Percentiles rank a stretch among this genome's conserved stretches.
These are phyloP conservation scores for Penicillium antarcticum DNA, from an alignment of 495 filamentous ascomycete genomes.

Conservation along the genomic window DNA sequence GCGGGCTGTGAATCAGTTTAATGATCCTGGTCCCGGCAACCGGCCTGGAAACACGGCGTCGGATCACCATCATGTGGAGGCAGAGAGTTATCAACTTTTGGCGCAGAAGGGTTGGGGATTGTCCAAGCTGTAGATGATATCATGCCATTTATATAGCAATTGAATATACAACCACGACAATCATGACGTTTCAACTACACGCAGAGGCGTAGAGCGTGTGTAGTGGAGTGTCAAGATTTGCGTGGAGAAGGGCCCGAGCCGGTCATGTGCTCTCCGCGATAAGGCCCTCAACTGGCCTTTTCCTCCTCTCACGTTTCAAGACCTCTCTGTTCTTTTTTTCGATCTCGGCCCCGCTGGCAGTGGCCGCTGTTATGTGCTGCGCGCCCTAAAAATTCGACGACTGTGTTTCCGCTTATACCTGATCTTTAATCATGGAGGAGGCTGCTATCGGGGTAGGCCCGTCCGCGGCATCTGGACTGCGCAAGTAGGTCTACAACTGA, in stretches of 20 bases:
- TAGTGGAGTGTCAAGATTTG: not conserved
- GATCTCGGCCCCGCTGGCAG: constrained; percentile 7
- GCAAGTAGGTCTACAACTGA: constrained; percentile 26
- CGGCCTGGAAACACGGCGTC: constrained; percentile 46
- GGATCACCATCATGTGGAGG: constrained; percentile 31
- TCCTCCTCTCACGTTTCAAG: not conserved
- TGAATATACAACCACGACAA: constrained; percentile 6
- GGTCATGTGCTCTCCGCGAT: constrained; percentile 6
- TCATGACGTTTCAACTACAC: too few species aligned
- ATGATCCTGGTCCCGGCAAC: constrained; percentile 56
- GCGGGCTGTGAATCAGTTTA: constrained; percentile 48
- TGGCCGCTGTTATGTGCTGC: constrained; percentile 27
- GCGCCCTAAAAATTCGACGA: constrained; percentile 12
- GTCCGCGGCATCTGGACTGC: constrained; percentile 19
- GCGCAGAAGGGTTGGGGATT: constrained; percentile 40
- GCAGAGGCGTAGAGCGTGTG: not conserved
- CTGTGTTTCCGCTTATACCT: not conserved
- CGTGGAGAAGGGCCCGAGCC: not conserved
- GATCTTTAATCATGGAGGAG: constrained; percentile 32
- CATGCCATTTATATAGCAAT: constrained; percentile 1
- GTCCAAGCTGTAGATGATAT: constrained; percentile 17
- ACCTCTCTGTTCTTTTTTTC: constrained; percentile 1
- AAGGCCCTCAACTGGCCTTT: not conserved
- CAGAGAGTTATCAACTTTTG: constrained; percentile 48
- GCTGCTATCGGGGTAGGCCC: constrained; percentile 25